Evolutionary conservation across 148 eudicot species (phyloP).

Genomic region (Fagopyrum esculentum): DNA sequence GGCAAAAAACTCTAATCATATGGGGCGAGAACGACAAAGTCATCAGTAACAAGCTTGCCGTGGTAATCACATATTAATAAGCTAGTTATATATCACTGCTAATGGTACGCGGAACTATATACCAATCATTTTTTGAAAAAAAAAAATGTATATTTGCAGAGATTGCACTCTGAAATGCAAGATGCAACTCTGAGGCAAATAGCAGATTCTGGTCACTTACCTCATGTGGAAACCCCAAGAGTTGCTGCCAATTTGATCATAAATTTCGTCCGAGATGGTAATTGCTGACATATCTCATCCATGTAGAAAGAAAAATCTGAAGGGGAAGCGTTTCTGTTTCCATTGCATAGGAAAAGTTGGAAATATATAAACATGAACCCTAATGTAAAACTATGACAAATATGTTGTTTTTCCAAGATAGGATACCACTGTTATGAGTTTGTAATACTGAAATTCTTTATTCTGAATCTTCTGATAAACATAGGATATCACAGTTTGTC

Average conservation of each 20-base stretch:
- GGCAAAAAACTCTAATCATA: constrained; percentile 57
- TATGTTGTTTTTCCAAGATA: no score
- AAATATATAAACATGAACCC: no score
- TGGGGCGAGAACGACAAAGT: constrained; percentile 92
- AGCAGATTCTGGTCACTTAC: constrained; percentile 86
- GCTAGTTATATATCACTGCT: not conserved
- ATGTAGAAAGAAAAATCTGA: no score
- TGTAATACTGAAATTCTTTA: not conserved
- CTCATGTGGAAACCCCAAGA: constrained; percentile 75
- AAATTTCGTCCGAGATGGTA: constrained; percentile 33
- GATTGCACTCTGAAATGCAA: constrained; percentile 61
- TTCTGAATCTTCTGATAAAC: not conserved
- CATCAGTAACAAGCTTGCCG: constrained; percentile 68
- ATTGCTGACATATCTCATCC: constrained; percentile 9
- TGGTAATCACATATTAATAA: constrained; percentile 37
- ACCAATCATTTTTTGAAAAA: not conserved
- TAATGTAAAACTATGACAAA: no score
- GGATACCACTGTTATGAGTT: no score
- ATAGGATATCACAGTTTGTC: not conserved
- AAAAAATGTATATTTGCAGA: constrained; percentile 29
- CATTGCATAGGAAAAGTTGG: no score
- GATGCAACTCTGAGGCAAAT: constrained; percentile 64
- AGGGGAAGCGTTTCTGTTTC: no score
- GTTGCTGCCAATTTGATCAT: constrained; percentile 49
- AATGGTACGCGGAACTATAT: not conserved